Evolutionary conservation across 1,284 basidiomycete species (phyloP).

Genomic region (Sporisorium exsertum): DNA sequence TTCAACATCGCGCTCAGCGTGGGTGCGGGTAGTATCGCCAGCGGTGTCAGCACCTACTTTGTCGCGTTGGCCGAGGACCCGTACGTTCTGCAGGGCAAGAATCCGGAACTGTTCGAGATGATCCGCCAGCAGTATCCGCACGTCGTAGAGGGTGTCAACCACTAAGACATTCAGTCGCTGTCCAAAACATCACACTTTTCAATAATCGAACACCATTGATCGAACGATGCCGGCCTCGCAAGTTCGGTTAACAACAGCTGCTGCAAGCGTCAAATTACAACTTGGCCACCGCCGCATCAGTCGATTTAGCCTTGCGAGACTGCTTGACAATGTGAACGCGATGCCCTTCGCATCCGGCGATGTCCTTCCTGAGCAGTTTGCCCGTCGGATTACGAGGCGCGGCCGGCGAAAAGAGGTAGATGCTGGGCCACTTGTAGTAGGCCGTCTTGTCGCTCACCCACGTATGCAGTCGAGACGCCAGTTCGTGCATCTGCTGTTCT

Average conservation of each 20-base stretch:
- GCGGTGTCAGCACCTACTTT: conserved; percentile 69
- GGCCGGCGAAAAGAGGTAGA: conserved; percentile 35
- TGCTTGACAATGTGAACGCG: conserved; percentile 33
- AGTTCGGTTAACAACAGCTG: background rate
- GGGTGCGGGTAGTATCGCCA: conserved; percentile 65
- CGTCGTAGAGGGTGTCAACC: conserved; percentile 67
- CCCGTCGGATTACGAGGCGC: conserved; percentile 45
- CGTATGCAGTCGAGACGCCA: conserved; percentile 29
- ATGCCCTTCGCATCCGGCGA: conserved; percentile 21
- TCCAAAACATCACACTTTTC: background rate
- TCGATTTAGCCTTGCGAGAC: conserved; percentile 16
- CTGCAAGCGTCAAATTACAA: conserved; percentile 3
- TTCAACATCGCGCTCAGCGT: conserved; percentile 69
- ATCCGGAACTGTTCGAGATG: conserved; percentile 58
- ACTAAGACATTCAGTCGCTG: conserved; percentile 4
- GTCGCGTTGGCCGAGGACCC: conserved; percentile 66
- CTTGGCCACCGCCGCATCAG: conserved; percentile 22
- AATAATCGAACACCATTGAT: background rate
- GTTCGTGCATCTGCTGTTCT: conserved; percentile 25
- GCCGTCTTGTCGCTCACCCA: conserved; percentile 49
- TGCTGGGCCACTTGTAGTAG: conserved; percentile 54
- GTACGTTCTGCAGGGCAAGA: conserved; percentile 52
- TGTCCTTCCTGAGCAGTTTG: conserved; percentile 51
- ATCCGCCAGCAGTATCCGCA: conserved; percentile 64
- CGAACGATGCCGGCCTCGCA: too few relatives aligned